A percentile compares a stretch with the other conserved stretches of the same genome.
These are phyloP conservation scores for Sarocladium strictum DNA, from an alignment of 2,329 filamentous ascomycete species.

Conservation along the genomic window DNA sequence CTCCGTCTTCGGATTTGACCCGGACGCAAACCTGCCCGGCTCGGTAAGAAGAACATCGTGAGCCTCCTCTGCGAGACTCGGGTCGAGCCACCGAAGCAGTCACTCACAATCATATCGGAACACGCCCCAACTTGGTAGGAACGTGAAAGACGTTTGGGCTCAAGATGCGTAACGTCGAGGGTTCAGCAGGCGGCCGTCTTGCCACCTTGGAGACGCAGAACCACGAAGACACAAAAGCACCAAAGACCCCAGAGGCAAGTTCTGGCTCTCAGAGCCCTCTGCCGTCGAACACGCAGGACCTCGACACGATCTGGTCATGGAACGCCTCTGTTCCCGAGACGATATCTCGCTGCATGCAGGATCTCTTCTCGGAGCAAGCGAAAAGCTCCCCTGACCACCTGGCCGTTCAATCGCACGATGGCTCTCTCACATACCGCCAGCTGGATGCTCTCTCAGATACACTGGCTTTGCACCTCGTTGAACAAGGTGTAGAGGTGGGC, in stretches of 20 bases:
- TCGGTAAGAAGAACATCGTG: background rate
- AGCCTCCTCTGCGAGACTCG: background rate
- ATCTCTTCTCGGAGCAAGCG: constrained; percentile 36
- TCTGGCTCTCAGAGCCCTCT: background rate
- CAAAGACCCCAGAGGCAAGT: background rate
- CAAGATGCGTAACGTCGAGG: constrained; percentile 19
- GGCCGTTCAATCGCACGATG: constrained; percentile 46
- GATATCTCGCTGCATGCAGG: constrained; percentile 39
- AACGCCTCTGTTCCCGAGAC: constrained; percentile 35
- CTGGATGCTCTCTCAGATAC: constrained; percentile 35
- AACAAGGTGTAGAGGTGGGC: constrained; percentile 30
- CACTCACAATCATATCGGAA: background rate
- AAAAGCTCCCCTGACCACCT: constrained; percentile 28
- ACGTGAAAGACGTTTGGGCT: no score
- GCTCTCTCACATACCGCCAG: constrained; percentile 38
- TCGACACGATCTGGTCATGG: constrained; percentile 41
- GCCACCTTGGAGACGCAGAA: constrained; percentile 2
- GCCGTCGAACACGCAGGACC: constrained; percentile 20
- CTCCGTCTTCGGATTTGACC: constrained; percentile 1
- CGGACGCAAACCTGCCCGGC: background rate
- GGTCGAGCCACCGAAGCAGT: background rate
- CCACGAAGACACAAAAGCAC: background rate
- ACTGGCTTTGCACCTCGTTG: constrained; percentile 32
- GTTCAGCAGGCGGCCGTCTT: constrained; percentile 5
- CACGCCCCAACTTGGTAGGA: no score